Evolutionary conservation across 139 green algal genomes (phyloP), one percentile per base, ranked within the genome.

Genomic region (Tetratostichococcus sp.): DNA sequence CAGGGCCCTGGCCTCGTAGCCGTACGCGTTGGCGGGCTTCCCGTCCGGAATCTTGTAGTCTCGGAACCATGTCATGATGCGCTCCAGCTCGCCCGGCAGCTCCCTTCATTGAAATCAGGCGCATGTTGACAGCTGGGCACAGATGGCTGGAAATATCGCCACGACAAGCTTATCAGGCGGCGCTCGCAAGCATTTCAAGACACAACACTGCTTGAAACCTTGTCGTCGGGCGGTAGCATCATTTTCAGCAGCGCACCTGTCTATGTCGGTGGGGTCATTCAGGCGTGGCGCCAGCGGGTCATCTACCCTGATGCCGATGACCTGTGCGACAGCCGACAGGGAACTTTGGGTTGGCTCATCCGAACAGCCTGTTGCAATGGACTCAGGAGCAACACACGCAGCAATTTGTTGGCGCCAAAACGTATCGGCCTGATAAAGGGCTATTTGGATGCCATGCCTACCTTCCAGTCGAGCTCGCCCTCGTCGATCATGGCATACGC

Each of bases 401-500:
- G n/a, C n/a, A n/a, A n/a, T n/a, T n/a, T n/a, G n/a, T n/a, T n/a
- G n/a, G n/a, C n/a, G n/a, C n/a, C n/a, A n/a, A n/a, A n/a, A n/a
- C n/a, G n/a, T n/a, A n/a, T n/a, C n/a, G n/a, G n/a, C n/a, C n/a
- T n/a, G n/a, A n/a, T n/a, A n/a, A n/a, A n/a, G n/a, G n/a, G n/a
- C n/a, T n/a, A n/a, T n/a, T n/a, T n/a, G 19, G 14, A 62, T 62
- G 14, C 26, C 11, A 25, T 62, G 14, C 50, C 2, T 26, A 62
- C 50, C 89, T 97, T 97, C 92, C 92, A 97, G 86, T 97, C 92
- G 34, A 97, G 85, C 88, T 97, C 92, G 62, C 92, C 94, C n/a
- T 98, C 94, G 73, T 98, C 50, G 50, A 62, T 62, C 50, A 62
- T 62, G 50, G 50, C 50, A 26, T 62, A 62, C 2, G 50, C 50